Evolutionary conservation across 495 filamentous ascomycete species (phyloP), one percentile per base, ranked within the genome.

Genomic region (Penicillium cosmopolitanum): DNA sequence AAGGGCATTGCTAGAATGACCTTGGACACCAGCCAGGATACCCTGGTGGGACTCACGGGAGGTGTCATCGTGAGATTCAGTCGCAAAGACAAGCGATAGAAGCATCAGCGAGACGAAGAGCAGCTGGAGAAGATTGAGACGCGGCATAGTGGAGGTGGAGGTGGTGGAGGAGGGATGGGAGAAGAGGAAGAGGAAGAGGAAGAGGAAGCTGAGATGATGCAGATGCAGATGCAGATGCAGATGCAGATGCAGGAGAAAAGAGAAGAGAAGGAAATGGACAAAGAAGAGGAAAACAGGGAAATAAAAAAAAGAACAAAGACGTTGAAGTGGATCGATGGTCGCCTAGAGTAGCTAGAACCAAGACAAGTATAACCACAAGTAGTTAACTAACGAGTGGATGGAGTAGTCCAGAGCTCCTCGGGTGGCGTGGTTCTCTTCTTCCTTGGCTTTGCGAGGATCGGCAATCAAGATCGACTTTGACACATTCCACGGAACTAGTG

Each of bases 11-110:
- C 71, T 64, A 44, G 73, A 68, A 47, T 68, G 63, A 38, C 73
- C 73, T 47, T 77, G 65, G 56, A 76, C 73, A 52, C 73, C 65
- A 54, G 70, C 72, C n/a, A 76, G 68, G 2, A 78, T 63, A n/a
- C 75, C 70, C 52, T 75, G 67, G 58, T 80, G 69, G 56, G 69
- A 70, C 66, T 71, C 66, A 66, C 66, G 61, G 38, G 56, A 60
- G 48, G 62, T 58, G 31, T 58, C 44, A 10, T 56, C 50, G 43
- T 64, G 56, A n/a, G 16, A 16, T 19, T 67, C 66, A 12, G 60
- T 59, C n/a, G 68, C 66, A 31, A 65, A 65, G 48, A 64, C 63
- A 0, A 51, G 53, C 35, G 61, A 56, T 31, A 71, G 48, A 10
- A 61, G 48, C 51, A 66, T 51, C 53, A 71, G 50, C 34, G 56